Base-by-base conservation (phyloP, 768 basidiomycete species). In the Royoungia palumana region DNA sequence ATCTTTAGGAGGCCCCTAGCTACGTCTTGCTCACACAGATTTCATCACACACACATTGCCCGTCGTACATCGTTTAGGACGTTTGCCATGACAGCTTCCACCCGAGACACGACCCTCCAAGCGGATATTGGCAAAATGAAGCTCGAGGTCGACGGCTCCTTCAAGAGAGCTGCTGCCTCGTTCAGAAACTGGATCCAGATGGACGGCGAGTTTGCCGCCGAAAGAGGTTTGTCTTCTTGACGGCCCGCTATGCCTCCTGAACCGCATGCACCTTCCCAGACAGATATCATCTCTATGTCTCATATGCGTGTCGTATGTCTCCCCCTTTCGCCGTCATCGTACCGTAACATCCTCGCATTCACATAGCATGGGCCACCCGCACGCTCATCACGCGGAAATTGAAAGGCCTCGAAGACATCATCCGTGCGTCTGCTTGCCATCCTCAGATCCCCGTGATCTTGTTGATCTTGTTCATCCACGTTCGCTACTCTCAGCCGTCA, bases 241-340 rank as follows among this genome's bases (percentile, higher is more conserved):
- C 17, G 6, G 17, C 13, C 12, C 12, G 14, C 16, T 30, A 2
- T 6, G 21, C 32, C 6, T 20, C 1, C 5, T 16, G 5, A 10
- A n/a, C 24, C 45, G 17, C 44, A 24, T 10, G 11, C 19, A 39
- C 35, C 6, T 47, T 21, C 44, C 43, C 38, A 92, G 92, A 83
- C 51, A 85, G 94, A 38, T 97, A 97, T 65, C 89, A 89, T 57
- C 88, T 95, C 56, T 95, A 90, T 59, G 89, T 96, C 49, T 88
- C 87, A 5, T 82, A 83, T 54, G 82, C 87, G 2, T 97, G 93
- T 60, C 93, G 88, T 90, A 54, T 64, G 85, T 57, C 30, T 22
- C 4, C 1, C 17, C 11, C 9, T 9, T 19, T 21, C 14, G 6
- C 27, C 25, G 6, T 21, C 14, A 2, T 6, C 11, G 14, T 11